Conservation (phyloP, 176 grass and related monocot species). For the Oryza australiensis region DNA sequence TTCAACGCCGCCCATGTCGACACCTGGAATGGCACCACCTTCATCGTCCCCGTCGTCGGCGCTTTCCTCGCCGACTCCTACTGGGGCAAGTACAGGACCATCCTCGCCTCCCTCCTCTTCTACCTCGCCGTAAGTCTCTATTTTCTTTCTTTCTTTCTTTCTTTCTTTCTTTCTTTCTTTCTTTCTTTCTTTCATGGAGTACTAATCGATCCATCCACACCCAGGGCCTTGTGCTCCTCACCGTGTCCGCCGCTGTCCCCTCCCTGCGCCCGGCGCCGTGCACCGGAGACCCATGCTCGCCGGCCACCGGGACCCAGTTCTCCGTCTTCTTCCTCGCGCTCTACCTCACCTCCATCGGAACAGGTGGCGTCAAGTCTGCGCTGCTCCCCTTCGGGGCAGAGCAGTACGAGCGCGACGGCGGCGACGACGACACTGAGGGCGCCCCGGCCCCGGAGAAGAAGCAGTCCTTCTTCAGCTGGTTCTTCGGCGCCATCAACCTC, state of each 20-base stretch:
- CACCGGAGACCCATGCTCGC: slow-evolving; percentile 38
- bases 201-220: too few species aligned
- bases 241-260: slow-evolving; percentile 48
- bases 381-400: slow-evolving; percentile 86
- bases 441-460: slow-evolving; percentile 46
- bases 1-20: slow-evolving; percentile 75
- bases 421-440: slow-evolving; percentile 33
- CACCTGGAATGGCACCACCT: slow-evolving; percentile 78
- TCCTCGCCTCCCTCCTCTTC: slow-evolving; percentile 50
- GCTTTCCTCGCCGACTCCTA: slow-evolving; percentile 75
- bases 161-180: too few species aligned
- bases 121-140: slow-evolving; percentile 57
- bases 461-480: slow-evolving; percentile 80
- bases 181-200: too few species aligned
- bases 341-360: slow-evolving; percentile 73
- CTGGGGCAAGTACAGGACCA: slow-evolving; percentile 70
- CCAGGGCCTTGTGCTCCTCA: slow-evolving; percentile 67
- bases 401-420: slow-evolving; percentile 51
- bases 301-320: slow-evolving; percentile 50
- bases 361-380: slow-evolving; percentile 68
- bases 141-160: too few species aligned
- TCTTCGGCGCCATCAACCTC: slow-evolving; percentile 67
- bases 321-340: slow-evolving; percentile 65
- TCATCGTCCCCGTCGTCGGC: slow-evolving; percentile 64
- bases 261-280: slow-evolving; percentile 60